Base-by-base conservation (phyloP, 2,329 filamentous ascomycete species). In the Colletotrichum orchidophilum region DNA sequence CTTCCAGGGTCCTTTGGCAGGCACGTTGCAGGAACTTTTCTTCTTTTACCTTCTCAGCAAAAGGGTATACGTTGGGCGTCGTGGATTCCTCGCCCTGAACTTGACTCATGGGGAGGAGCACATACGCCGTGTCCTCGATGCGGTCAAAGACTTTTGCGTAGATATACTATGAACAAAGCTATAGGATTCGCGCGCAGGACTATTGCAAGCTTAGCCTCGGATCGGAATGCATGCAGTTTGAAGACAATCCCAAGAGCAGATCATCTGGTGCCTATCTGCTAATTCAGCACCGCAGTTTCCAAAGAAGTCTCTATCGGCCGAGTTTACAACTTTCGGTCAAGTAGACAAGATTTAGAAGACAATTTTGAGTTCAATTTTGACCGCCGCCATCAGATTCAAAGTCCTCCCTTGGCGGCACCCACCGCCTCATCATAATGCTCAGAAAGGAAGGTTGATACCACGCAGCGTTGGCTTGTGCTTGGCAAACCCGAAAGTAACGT, bases 371-470 rank as follows among this genome's bases (percentile, higher is more conserved):
- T n/a, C n/a, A n/a, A 21, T 9, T 18, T n/a, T 8, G 18, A 46
- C 18, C 39, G 26, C n/a, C 26, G 9, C 1, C 1, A 27, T n/a
- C n/a, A 11, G 18, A 27, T 42, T 24, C 31, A 63, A 39, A 3
- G 29, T 46, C 39, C 39, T 21, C 21, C 9, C 27, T 42, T 33
- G 24, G 29, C 33, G 18, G 53, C 33, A 54, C 35, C 35, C 24
- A 26, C 15, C n/a, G 18, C 62, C 26, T 67, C 29, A 27, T 27
- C 11, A n/a, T 24, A n/a, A 21, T 57, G 27, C 71, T 67, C 26
- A 65, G 71, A 72, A n/a, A 69, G 69, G 71, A 73, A 73, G 71
- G 69, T 73, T 64, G 64, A 69, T 69, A 65, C n/a, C n/a, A 49
- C 5, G 63, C 50, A 72, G 60, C 50, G 65, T 65, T 29, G 61